phyloP scores from a whole-genome alignment of 2,329 filamentous ascomycete species.

The Alternaria sp. region DNA sequence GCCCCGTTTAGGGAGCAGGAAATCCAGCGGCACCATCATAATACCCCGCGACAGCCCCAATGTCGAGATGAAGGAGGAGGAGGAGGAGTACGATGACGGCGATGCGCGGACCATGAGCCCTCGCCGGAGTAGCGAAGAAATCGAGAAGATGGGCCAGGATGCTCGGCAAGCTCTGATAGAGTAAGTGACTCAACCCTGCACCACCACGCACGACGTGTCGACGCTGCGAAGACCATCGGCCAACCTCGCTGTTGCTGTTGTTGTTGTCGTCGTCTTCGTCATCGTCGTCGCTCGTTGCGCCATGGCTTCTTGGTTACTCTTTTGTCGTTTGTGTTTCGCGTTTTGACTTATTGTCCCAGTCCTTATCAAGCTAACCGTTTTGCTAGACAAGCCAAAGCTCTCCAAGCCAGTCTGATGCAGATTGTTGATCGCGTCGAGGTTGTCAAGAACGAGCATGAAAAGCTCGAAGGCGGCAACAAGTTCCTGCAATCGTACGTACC shows the following conservation, averaged over 20 bases:
- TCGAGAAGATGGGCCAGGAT: slow-evolving; percentile 85
- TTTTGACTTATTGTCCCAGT: slow-evolving; percentile 8
- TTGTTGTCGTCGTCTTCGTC: neutral
- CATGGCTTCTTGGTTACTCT: neutral
- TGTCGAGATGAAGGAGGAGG: slow-evolving; percentile 75
- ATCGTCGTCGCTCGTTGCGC: neutral
- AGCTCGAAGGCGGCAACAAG: slow-evolving; percentile 95
- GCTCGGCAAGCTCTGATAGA: slow-evolving; percentile 72
- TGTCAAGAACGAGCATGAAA: slow-evolving; percentile 93
- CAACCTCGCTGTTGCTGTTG: neutral
- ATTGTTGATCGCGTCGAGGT: slow-evolving; percentile 95
- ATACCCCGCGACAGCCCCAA: slow-evolving; percentile 79
- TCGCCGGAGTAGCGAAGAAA: slow-evolving; percentile 86
- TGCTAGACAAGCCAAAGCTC: slow-evolving; percentile 80
- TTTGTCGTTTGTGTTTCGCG: neutral
- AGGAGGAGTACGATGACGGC: slow-evolving; percentile 81
- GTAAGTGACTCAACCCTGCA: slow-evolving; percentile 54
- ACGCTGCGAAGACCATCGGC: neutral
- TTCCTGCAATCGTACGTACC: slow-evolving; percentile 77
- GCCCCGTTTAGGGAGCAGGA: slow-evolving; percentile 75
- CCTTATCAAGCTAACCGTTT: slow-evolving; percentile 19
- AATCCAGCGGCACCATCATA: slow-evolving; percentile 84
- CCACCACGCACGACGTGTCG: neutral
- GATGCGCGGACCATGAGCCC: slow-evolving; percentile 97
- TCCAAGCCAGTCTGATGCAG: slow-evolving; percentile 88